Percentiles rank a stretch among this genome's conserved stretches.
Evolutionary conservation across 805 yeast species (phyloP).

Genomic region (Zygotorulaspora chibaensis): DNA sequence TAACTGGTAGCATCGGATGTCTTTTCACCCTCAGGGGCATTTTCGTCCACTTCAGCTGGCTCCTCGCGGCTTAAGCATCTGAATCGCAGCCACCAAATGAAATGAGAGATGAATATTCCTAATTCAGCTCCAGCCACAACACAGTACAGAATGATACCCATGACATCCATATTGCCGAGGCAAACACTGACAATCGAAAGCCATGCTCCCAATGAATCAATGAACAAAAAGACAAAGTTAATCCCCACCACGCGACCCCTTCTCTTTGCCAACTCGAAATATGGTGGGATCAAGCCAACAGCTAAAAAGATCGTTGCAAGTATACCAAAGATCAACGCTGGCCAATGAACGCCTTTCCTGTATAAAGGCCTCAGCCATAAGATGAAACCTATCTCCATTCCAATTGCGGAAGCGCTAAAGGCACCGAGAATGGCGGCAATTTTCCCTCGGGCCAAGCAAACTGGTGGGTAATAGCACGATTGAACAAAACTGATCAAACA

Average conservation of each 20-base stretch:
- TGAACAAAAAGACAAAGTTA: slow-evolving; percentile 67
- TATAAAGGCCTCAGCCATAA: slow-evolving; percentile 61
- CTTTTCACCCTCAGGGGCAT: neutral
- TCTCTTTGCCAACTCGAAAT: slow-evolving; percentile 74
- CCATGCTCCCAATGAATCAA: slow-evolving; percentile 81
- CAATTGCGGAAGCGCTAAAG: slow-evolving; percentile 47
- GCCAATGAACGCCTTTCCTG: slow-evolving; percentile 59
- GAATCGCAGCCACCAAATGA: slow-evolving; percentile 59
- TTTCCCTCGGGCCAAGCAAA: slow-evolving; percentile 34
- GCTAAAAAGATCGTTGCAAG: slow-evolving; percentile 73
- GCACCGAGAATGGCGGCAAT: slow-evolving; percentile 36
- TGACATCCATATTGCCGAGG: slow-evolving; percentile 63
- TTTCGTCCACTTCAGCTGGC: slow-evolving; percentile 4
- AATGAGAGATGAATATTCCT: slow-evolving; percentile 70
- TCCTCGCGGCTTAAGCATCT: slow-evolving; percentile 22
- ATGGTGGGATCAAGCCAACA: slow-evolving; percentile 82
- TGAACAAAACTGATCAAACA: slow-evolving; percentile 67
- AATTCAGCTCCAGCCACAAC: slow-evolving; percentile 70
- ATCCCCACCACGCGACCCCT: slow-evolving; percentile 85
- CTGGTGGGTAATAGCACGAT: slow-evolving; percentile 71
- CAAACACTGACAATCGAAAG: slow-evolving; percentile 62
- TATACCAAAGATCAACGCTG: slow-evolving; percentile 73
- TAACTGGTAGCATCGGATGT: neutral
- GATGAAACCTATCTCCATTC: slow-evolving; percentile 65
- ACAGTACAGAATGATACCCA: slow-evolving; percentile 74